Conservation (phyloP, 176 grass and related monocot genomes). For the Elaeis guineensis region DNA sequence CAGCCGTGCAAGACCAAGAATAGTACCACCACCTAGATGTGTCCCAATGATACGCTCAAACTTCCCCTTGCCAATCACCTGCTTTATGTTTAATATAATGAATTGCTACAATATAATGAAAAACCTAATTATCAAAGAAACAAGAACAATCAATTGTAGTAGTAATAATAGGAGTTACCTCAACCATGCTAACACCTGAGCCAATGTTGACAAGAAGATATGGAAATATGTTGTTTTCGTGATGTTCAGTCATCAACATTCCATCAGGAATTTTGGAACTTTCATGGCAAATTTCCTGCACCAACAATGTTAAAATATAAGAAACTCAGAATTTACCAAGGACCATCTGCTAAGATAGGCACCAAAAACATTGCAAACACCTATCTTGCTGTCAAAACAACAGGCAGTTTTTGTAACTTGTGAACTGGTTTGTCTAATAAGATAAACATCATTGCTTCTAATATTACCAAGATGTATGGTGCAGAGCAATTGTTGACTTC, state of each 20-base stretch:
- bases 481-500: too few relatives aligned
- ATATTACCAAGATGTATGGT: too few relatives aligned
- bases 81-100: constrained; percentile 15
- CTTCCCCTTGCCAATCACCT: constrained; percentile 94
- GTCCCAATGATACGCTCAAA: constrained; percentile 98
- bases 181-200: constrained; percentile 99
- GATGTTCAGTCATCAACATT: constrained; percentile 44
- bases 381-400: too few relatives aligned
- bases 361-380: too few relatives aligned
- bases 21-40: constrained; percentile 90
- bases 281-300: constrained; percentile 47
- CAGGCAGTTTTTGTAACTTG: too few relatives aligned
- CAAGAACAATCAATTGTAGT: neutral
- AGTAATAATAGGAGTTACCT: constrained; percentile 38
- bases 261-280: constrained; percentile 40
- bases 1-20: constrained; percentile 77
- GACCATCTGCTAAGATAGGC: too few relatives aligned
- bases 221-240: constrained; percentile 84
- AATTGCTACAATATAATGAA: neutral
- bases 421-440: too few relatives aligned
- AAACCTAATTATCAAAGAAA: neutral
- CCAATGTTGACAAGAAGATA: constrained; percentile 99
- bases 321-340: neutral
- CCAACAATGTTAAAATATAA: constrained; percentile 12
- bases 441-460: too few relatives aligned